Percentiles rank a stretch among this genome's conserved stretches.
Conservation (phyloP, 345 rosid genomes). For the Hibiscus syriacus region DNA sequence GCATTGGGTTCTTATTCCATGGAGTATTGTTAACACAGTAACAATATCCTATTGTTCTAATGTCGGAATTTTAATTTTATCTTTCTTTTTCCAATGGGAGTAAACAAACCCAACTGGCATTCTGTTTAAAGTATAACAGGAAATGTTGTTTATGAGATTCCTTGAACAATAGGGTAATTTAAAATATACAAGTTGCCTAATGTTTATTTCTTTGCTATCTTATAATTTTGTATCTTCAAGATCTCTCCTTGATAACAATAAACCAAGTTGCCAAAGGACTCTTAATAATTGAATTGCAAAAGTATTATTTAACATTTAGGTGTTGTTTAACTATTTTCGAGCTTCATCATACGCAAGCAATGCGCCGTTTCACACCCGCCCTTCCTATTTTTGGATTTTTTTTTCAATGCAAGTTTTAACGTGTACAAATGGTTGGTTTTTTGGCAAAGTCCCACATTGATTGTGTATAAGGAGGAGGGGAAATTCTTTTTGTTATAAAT, state of each 20-base stretch:
- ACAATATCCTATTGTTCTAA: constrained; percentile 5
- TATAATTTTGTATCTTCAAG: not conserved
- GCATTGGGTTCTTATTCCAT: constrained; percentile 16
- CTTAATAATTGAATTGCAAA: not conserved
- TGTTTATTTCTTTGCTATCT: constrained; percentile 1
- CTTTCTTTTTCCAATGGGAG: not conserved
- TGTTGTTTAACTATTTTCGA: not conserved
- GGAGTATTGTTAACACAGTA: constrained; percentile 9
- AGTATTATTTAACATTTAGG: not conserved
- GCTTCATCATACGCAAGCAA: not conserved
- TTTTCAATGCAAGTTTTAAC: not conserved
- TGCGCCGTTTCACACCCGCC: not conserved
- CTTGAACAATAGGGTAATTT: not conserved
- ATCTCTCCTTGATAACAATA: not conserved
- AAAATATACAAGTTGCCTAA: constrained; percentile 14
- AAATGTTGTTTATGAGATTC: constrained; percentile 21
- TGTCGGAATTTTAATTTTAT: not conserved
- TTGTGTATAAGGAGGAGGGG: too few species aligned
- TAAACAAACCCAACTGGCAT: constrained; percentile 19
- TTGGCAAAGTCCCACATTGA: too few species aligned
- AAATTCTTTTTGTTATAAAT: too few species aligned
- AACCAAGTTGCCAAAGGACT: not conserved
- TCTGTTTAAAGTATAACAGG: constrained; percentile 21
- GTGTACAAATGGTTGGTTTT: too few species aligned
- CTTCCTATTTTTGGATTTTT: too few species aligned